Evolutionary conservation across 2,329 filamentous ascomycete species (phyloP), one percentile per base, ranked within the genome.

Genomic region (Ascochyta koolunga): DNA sequence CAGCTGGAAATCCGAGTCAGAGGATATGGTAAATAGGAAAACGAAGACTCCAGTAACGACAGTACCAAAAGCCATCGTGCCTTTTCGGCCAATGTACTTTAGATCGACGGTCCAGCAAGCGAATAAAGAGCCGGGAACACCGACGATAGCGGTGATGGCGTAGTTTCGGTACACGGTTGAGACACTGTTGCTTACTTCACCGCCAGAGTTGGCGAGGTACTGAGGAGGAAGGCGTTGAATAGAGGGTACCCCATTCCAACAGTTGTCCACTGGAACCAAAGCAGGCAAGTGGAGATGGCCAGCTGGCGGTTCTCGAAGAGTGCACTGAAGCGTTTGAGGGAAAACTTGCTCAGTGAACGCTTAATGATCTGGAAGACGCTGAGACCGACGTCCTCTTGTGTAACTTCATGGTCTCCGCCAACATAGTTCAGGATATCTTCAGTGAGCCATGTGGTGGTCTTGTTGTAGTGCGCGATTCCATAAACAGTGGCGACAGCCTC

Each of bases 181-280:
- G 3, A 60, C 65, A 15, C 68, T 59, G n/a, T 66, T 69, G 2
- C 55, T 48, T 1, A 66, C 58, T 0, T 45, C 64, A 15, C 63
- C 61, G 10, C 78, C 78, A 22, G 84, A 82, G 50, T 86, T 83
- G 21, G 86, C 84, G 54, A 96, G 84, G 68, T 95, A 95, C 63
- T 95, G 89, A 0, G 91, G n/a, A 96, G 81, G 76, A 96, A 96
- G 46, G 89, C 89, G 73, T 95, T 95, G 82, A 93, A 96, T 1
- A 96, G 83, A 1, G 90, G 91, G 68, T 93, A 96, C 2, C 87
- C 90, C 85, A 96, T 89, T 55, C 91, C 91, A 61, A 96, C 93
- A 13, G 85, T 87, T 0, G 87, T 82, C 91, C 91, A 96, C 70
- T 86, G 87, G 74, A 92, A 89, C 89, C 89, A 92, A 41, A 93